Conservation (phyloP, 306 rosid species). For the Cicer pinnatifidum region DNA sequence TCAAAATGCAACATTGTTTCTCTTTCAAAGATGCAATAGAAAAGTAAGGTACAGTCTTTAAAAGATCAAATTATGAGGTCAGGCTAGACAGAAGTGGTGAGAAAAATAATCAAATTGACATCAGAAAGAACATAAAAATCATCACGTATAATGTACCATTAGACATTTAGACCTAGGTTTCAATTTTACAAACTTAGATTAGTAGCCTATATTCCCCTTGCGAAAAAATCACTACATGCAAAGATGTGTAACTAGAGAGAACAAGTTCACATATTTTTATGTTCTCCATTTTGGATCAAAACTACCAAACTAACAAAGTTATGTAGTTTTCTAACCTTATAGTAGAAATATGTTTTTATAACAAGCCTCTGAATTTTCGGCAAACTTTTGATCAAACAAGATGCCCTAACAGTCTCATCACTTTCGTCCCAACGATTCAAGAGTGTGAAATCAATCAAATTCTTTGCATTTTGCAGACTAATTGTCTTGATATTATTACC, state of each 20-base stretch:
- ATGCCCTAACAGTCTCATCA: not conserved
- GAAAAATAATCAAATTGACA: not conserved
- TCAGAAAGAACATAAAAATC: too few relatives aligned
- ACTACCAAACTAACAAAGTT: not conserved
- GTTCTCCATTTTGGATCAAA: not conserved
- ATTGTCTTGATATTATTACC: not conserved
- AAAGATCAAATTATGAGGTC: not conserved
- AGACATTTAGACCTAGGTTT: not conserved
- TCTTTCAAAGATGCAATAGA: not conserved
- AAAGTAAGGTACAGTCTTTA: not conserved
- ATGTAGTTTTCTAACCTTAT: not conserved
- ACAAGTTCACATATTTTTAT: not conserved
- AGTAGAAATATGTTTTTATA: not conserved
- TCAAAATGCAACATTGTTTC: slow-evolving; percentile 11
- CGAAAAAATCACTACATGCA: not conserved
- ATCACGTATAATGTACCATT: not conserved
- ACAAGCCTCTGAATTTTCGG: slow-evolving; percentile 7
- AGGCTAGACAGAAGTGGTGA: not conserved
- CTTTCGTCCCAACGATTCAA: not conserved
- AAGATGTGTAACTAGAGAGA: not conserved
- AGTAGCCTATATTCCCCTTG: not conserved
- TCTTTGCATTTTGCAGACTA: slow-evolving; percentile 1
- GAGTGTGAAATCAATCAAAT: slow-evolving; percentile 22
- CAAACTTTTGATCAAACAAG: slow-evolving; percentile 17
- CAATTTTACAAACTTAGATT: not conserved